Evolutionary conservation across 2,329 filamentous ascomycete species (phyloP).

Genomic region (Pyricularia grisea): DNA sequence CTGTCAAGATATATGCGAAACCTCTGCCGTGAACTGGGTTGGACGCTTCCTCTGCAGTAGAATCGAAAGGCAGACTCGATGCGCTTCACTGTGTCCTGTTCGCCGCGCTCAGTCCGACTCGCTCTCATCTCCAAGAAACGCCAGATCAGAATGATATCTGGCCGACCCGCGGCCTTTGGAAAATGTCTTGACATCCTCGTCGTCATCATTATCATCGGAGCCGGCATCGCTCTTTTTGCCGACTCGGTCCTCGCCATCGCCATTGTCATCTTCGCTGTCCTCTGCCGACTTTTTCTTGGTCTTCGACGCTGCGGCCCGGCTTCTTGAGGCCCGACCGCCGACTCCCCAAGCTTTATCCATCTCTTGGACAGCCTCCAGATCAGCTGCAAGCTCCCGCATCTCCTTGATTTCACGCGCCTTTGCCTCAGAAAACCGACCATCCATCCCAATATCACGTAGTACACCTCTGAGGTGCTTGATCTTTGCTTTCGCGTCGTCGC

Average conservation of each 20-base stretch:
- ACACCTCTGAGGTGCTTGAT: conserved; percentile 71
- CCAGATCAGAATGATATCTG: conserved; percentile 40
- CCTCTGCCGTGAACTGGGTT: not conserved
- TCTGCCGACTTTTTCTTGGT: conserved; percentile 27
- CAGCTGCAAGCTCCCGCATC: conserved; percentile 70
- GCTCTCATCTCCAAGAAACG: conserved; percentile 61
- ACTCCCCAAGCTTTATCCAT: conserved; percentile 72
- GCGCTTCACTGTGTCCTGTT: not conserved
- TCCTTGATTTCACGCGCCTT: conserved; percentile 85
- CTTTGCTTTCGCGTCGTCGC: conserved; percentile 65
- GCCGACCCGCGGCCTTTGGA: conserved; percentile 35
- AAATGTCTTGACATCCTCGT: conserved; percentile 22
- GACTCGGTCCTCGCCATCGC: conserved; percentile 18
- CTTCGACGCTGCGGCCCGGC: conserved; percentile 18
- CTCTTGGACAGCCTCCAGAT: conserved; percentile 76
- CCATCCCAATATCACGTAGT: conserved; percentile 78
- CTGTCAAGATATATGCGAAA: not conserved
- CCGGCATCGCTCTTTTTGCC: conserved; percentile 14
- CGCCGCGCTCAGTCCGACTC: conserved; percentile 46
- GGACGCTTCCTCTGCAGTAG: not conserved
- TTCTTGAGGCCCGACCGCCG: conserved; percentile 30
- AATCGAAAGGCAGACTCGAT: not conserved
- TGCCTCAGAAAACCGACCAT: conserved; percentile 74
- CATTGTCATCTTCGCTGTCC: conserved; percentile 20
- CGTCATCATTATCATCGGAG: conserved; percentile 16